Evolutionary conservation across 2,329 filamentous ascomycete species (phyloP).

Genomic region (Xylariaceae sp.): DNA sequence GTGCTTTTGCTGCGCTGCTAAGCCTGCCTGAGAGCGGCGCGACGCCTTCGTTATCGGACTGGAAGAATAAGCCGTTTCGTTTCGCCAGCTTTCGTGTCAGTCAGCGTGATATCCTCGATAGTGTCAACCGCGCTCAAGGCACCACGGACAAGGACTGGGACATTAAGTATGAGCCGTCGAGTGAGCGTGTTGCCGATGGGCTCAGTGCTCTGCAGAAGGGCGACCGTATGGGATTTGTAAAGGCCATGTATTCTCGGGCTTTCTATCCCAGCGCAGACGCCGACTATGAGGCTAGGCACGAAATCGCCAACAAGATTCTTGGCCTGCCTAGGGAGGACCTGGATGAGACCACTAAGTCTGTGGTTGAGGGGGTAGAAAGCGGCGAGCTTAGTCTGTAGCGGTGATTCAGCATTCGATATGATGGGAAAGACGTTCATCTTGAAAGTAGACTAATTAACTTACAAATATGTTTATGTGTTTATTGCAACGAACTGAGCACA

Average conservation of each 20-base stretch:
- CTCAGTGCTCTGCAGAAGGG: constrained; percentile 51
- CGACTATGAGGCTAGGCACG: constrained; percentile 49
- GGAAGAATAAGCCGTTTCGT: constrained; percentile 54
- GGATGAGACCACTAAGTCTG: constrained; percentile 56
- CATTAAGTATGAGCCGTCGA: constrained; percentile 53
- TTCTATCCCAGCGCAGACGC: constrained; percentile 54
- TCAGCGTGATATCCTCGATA: constrained; percentile 69
- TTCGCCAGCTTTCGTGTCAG: constrained; percentile 62
- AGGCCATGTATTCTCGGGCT: constrained; percentile 59
- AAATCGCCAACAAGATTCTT: constrained; percentile 56
- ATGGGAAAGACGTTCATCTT: too few species aligned
- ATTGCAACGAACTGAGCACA: too few species aligned
- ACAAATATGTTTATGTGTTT: too few species aligned
- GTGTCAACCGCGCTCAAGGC: constrained; percentile 61
- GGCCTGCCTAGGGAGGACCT: constrained; percentile 63
- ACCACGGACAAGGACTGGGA: constrained; percentile 65
- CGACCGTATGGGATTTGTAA: constrained; percentile 52
- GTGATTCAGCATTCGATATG: too few species aligned
- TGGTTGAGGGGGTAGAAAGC: neutral
- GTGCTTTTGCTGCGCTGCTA: constrained; percentile 58
- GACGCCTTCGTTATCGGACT: constrained; percentile 48
- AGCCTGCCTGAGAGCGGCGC: constrained; percentile 51
- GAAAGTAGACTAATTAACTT: too few species aligned
- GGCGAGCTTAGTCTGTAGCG: neutral
- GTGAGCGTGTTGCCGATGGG: constrained; percentile 56